Evolutionary conservation across 371 early-diverging fungal genomes (phyloP), one percentile per base, ranked within the genome.

Genomic region (Chytridiales sp.): DNA sequence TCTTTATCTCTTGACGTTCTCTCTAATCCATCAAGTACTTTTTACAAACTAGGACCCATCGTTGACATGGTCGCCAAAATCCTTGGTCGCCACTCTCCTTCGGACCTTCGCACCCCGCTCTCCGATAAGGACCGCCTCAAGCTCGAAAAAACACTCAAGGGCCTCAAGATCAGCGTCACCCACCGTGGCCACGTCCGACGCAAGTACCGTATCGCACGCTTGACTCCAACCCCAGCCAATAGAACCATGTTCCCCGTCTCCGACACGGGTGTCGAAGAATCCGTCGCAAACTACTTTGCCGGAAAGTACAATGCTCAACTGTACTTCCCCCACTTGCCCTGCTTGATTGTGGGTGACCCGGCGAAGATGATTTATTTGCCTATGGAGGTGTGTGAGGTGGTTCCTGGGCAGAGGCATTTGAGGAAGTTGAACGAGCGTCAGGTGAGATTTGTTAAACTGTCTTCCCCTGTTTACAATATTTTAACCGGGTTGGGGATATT

Each of bases 311-410:
- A 80, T 62, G 69, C 77, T 41, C 70, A 72, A 5, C 73, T 97
- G 39, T 55, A 72, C 51, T 94, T 81, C 65, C 88, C 93, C 5
- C 79, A 83, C 66, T 69, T 95, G 51, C 95, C 95, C 2, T 95
- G 96, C 56, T 70, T 94, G 11, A 83, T 85, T 32, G 90, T 90
- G n/a, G 80, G 71, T 15, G 73, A 71, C 47, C 66, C 71, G 6
- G 48, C 42, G n/a, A 64, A 64, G 24, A 56, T 67, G 30, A 48
- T 73, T 6, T 82, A 79, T 56, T 70, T 97, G 30, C 96, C 97
- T 29, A 81, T 95, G 77, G 95, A 97, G 73, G 81, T 93, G 30
- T 94, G 95, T 73, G 79, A 82, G 27, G 72, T 95, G 19, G 68
- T 85, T 30, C 79, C 82, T 41, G 92, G 90, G 40, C 94, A 93